phyloP scores from a whole-genome alignment of 352 stramenopile genomes.

The Pythium folliculosum region DNA sequence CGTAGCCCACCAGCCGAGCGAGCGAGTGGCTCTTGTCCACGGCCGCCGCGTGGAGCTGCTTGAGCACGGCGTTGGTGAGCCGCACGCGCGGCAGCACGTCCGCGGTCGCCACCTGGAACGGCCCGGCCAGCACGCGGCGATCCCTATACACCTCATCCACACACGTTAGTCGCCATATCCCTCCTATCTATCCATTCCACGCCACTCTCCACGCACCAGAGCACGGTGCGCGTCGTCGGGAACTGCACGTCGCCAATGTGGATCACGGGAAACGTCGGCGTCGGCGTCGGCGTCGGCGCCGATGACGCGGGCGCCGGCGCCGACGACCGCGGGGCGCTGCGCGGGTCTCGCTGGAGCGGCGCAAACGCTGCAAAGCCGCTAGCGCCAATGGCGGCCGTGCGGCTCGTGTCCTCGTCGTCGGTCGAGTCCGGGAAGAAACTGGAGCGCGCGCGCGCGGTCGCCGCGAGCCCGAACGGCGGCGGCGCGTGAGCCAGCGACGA shows the following conservation, averaged over 20 bases:
- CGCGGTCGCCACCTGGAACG: slow-evolving; percentile 38
- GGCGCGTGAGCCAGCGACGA: background rate
- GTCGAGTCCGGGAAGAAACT: slow-evolving; percentile 78
- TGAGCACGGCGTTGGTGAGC: slow-evolving; percentile 43
- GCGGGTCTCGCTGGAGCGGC: background rate
- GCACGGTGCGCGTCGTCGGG: slow-evolving; percentile 57
- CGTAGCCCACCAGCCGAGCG: slow-evolving; percentile 38
- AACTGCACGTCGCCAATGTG: slow-evolving; percentile 65
- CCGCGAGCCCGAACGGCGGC: background rate
- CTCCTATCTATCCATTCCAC: too few relatives aligned
- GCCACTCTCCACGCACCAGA: slow-evolving; percentile 46
- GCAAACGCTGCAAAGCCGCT: too few relatives aligned
- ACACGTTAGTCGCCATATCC: background rate
- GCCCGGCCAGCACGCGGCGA: slow-evolving; percentile 48
- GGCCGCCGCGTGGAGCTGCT: slow-evolving; percentile 47
- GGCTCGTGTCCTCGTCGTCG: slow-evolving; percentile 51
- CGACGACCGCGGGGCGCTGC: slow-evolving; percentile 1
- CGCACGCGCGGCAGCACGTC: slow-evolving; percentile 57
- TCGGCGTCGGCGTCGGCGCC: background rate
- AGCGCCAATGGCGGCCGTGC: background rate
- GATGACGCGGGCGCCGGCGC: too few relatives aligned
- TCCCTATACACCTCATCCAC: slow-evolving; percentile 53
- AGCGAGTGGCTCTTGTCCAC: background rate
- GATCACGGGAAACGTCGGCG: slow-evolving; percentile 21
- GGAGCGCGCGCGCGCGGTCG: slow-evolving; percentile 30